A percentile compares a stretch with the other conserved stretches of the same genome.
These are phyloP conservation scores for Aurantiochytrium sp. DNA, from an alignment of 108 stramenopile species.

Conservation along the genomic window DNA sequence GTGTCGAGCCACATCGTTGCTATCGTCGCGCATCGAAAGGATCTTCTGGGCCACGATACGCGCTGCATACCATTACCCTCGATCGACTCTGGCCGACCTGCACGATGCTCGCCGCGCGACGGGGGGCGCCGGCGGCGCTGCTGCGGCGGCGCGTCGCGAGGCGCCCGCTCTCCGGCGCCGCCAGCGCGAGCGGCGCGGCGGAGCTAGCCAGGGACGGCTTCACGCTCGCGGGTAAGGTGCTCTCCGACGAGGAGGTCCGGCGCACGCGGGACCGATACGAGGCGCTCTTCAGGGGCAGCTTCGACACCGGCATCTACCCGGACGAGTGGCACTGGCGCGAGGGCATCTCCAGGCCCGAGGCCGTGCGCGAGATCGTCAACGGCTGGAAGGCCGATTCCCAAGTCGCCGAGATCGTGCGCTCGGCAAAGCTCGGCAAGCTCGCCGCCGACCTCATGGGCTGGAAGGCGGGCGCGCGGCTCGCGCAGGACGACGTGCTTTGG, in stretches of 20 bases:
- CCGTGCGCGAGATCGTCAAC: slow-evolving; percentile 62
- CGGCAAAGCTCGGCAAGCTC: slow-evolving; percentile 41
- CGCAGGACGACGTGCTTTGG: slow-evolving; percentile 67
- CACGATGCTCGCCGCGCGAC: too few species aligned
- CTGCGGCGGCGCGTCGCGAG: too few species aligned
- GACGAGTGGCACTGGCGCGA: slow-evolving; percentile 70
- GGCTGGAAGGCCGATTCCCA: slow-evolving; percentile 55
- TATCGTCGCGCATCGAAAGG: too few species aligned
- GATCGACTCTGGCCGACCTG: too few species aligned
- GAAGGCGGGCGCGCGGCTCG: slow-evolving; percentile 52
- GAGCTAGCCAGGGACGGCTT: neutral
- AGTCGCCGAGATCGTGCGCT: slow-evolving; percentile 53
- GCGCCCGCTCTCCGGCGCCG: too few species aligned
- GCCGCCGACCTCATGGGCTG: slow-evolving; percentile 55
- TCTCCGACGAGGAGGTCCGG: slow-evolving; percentile 32
- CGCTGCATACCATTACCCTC: too few species aligned
- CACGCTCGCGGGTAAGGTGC: neutral
- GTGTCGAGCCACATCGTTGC: too few species aligned
- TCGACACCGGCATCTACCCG: slow-evolving; percentile 63
- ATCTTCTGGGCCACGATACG: too few species aligned
- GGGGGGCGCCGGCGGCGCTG: too few species aligned
- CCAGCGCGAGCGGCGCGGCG: too few species aligned
- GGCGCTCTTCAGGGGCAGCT: slow-evolving; percentile 53
- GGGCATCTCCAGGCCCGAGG: slow-evolving; percentile 43
- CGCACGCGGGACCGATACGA: neutral